These are phyloP conservation scores for Geranomyces michiganensis DNA, from an alignment of 192 early-diverging fungal species.

Conservation along the genomic window DNA sequence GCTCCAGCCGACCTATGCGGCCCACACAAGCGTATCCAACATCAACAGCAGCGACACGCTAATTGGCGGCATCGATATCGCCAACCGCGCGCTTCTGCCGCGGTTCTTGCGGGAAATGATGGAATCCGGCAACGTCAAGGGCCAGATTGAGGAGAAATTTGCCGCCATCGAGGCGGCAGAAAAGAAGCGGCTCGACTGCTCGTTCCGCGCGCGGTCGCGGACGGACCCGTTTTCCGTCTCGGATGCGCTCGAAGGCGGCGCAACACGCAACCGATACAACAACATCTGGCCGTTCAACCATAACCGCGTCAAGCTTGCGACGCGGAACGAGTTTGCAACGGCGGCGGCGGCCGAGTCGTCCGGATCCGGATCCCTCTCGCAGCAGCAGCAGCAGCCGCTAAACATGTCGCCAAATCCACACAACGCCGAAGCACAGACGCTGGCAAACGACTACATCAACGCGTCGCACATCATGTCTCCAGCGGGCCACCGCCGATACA, in stretches of 20 bases:
- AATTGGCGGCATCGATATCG: background rate
- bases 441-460: conserved; percentile 45
- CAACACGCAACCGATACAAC: conserved; percentile 76
- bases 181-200: conserved; percentile 65
- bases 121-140: conserved; percentile 13
- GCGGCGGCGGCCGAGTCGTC: background rate
- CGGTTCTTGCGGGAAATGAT: conserved; percentile 34
- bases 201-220: conserved; percentile 37
- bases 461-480: conserved; percentile 41
- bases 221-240: conserved; percentile 71
- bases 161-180: conserved; percentile 47
- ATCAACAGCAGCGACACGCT: conserved; percentile 1
- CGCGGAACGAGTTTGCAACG: background rate
- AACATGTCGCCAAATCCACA: background rate
- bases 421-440: conserved; percentile 7
- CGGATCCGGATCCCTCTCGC: background rate
- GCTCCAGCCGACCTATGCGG: conserved; percentile 25
- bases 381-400: background rate
- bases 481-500: conserved; percentile 56
- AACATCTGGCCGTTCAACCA: conserved; percentile 77
- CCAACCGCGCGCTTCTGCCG: conserved; percentile 13
- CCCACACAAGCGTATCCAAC: conserved; percentile 20
- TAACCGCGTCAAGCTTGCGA: conserved; percentile 33
- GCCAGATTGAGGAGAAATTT: conserved; percentile 35
- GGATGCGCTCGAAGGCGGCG: conserved; percentile 76